A percentile compares a stretch with the other conserved stretches of the same genome.
phyloP scores from a whole-genome alignment of 2,329 filamentous ascomycete species.

The Beauveria rudraprayagi region DNA sequence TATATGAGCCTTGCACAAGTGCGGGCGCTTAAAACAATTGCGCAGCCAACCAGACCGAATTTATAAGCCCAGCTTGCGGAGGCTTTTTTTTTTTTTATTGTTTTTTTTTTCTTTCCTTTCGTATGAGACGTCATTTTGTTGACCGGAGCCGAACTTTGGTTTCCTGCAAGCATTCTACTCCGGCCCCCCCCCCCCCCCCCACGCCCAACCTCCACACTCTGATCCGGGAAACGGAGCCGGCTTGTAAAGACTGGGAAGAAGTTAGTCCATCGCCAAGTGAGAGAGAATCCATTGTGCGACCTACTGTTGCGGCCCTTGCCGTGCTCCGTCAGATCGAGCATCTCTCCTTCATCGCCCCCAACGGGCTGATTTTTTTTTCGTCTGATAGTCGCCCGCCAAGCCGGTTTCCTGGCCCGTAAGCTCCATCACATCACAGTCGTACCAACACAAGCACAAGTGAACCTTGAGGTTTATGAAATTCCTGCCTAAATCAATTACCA shows the following conservation, averaged over 20 bases:
- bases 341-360: not conserved
- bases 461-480: not conserved
- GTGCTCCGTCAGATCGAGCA: not conserved
- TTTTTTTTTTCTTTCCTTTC: too few species aligned
- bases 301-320: not conserved
- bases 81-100: too few species aligned
- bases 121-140: too few species aligned
- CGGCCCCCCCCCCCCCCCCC: too few species aligned
- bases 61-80: too few species aligned
- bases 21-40: not conserved
- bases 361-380: not conserved
- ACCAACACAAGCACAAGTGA: not conserved
- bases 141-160: too few species aligned
- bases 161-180: too few species aligned
- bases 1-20: not conserved
- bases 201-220: not conserved
- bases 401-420: not conserved
- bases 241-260: not conserved
- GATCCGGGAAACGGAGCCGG: not conserved
- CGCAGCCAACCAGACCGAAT: too few species aligned
- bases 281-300: not conserved
- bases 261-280: not conserved
- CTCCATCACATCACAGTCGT: not conserved
- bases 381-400: too few species aligned
- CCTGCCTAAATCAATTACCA: slow-evolving; percentile 11